Conservation (phyloP, 2,329 filamentous ascomycete species). For the Canariomyces notabilis region DNA sequence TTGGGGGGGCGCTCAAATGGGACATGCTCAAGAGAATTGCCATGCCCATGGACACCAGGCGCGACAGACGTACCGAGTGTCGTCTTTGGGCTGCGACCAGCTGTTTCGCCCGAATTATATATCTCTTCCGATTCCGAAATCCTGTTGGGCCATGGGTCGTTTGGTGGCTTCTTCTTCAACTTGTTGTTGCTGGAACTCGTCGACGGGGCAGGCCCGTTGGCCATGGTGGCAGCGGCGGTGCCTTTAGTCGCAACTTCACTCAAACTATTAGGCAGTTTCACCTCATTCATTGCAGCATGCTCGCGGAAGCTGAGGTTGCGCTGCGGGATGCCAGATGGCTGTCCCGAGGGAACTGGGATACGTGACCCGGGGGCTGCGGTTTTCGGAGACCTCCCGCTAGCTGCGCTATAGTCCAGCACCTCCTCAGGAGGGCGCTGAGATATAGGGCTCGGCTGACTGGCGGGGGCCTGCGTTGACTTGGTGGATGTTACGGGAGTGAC, state of each 20-base stretch:
- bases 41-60: conserved; percentile 2
- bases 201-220: conserved; percentile 33
- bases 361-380: conserved; percentile 23
- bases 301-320: conserved; percentile 59
- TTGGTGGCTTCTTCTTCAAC: conserved; percentile 52
- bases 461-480: conserved; percentile 23
- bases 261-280: conserved; percentile 30
- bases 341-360: conserved; percentile 26
- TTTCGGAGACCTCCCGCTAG: conserved; percentile 27
- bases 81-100: background rate
- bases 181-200: conserved; percentile 58
- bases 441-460: conserved; percentile 27
- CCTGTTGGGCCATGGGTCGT: conserved; percentile 43
- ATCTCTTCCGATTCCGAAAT: conserved; percentile 40
- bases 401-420: conserved; percentile 25
- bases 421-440: conserved; percentile 33
- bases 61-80: background rate
- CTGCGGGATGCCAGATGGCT: conserved; percentile 39
- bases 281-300: conserved; percentile 44
- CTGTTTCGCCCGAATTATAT: conserved; percentile 3
- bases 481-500: conserved; percentile 20
- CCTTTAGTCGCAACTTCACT: conserved; percentile 21
- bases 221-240: conserved; percentile 28
- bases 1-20: conserved; percentile 3
- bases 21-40: background rate